Evolutionary conservation across 108 stramenopile genomes (phyloP), one percentile per base, ranked within the genome.

Genomic region (Discostella stelligeroides): DNA sequence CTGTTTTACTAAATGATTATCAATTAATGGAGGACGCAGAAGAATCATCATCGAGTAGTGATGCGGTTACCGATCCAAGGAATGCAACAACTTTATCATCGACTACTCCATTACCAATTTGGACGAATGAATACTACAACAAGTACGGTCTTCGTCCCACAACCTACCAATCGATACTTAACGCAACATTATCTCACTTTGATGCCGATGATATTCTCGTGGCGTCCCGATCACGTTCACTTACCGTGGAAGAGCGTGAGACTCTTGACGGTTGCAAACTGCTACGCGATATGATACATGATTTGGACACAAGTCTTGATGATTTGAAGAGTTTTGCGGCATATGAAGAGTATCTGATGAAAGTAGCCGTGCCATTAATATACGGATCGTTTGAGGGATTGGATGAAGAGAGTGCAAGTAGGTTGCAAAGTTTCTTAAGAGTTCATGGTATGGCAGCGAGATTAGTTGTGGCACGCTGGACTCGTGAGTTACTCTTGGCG

Each of bases 231-330:
- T 80, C 88, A 54, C 76, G 85, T 29, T 80, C 83, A n/a, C 57
- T 92, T 41, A 88, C 82, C 1, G 79, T 82, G 42, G 94, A 95
- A 66, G 90, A 95, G 64, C 74, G 89, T 25, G 94, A 95, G 61
- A 95, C 91, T 10, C 65, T 95, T 40, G 90, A 92, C 76, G 94
- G 94, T 10, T 92, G 91, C 74, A 85, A 86, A 43, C 65, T 95
- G 39, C 60, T 95, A n/a, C 88, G 89, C 39, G 81, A 83, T 55
- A 87, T 95, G 88, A 77, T 95, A 48, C 90, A 92, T 63, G 90
- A 91, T 74, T 65, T 92, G 65, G 94, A 95, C 66, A 76, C 63
- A 7, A 82, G 70, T 25, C 68, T 95, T 46, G 88, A 86, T 14
- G 55, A 23, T 4, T 68, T 75, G 57, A 73, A 83, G 51, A 84